Conservation (phyloP, 164 flowering plant species). For the Umbilicus rupestris region DNA sequence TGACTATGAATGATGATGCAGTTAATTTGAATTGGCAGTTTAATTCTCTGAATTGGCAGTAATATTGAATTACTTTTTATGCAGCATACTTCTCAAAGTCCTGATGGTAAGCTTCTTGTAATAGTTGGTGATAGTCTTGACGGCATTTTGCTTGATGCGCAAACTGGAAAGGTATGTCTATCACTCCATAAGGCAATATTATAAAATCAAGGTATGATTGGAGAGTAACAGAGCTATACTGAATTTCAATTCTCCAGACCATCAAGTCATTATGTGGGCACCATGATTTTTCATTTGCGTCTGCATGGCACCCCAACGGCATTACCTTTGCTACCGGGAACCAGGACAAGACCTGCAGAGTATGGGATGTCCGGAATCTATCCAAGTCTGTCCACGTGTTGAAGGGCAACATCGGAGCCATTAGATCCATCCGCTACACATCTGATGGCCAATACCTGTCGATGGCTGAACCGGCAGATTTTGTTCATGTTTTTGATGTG, state of each 20-base stretch:
- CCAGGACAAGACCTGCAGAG: conserved; percentile 90
- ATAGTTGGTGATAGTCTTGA: conserved; percentile 85
- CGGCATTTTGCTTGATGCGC: conserved; percentile 61
- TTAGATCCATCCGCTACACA: conserved; percentile 72
- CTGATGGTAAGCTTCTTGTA: conserved; percentile 68
- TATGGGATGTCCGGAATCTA: conserved; percentile 74
- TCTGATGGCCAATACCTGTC: conserved; percentile 85
- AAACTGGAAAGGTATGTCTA: conserved; percentile 62
- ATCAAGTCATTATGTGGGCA: conserved; percentile 49
- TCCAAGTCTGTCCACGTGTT: conserved; percentile 62
- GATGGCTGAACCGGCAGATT: conserved; percentile 92
- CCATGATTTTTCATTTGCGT: conserved; percentile 85
- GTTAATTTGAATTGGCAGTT: not conserved
- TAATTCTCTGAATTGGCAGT: not conserved
- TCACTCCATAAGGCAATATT: not conserved
- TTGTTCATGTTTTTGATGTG: conserved; percentile 70
- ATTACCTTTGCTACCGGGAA: conserved; percentile 80
- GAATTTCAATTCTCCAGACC: conserved; percentile 26
- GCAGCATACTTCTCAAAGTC: conserved; percentile 85
- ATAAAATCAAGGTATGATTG: not conserved
- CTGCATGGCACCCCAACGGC: conserved; percentile 95
- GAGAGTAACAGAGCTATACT: not conserved
- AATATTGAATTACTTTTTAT: not conserved
- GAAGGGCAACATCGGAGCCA: conserved; percentile 83
- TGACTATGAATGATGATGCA: not conserved